These are phyloP conservation scores for Trichoderma pleuroti DNA, from an alignment of 2,329 filamentous ascomycete genomes.

Conservation along the genomic window DNA sequence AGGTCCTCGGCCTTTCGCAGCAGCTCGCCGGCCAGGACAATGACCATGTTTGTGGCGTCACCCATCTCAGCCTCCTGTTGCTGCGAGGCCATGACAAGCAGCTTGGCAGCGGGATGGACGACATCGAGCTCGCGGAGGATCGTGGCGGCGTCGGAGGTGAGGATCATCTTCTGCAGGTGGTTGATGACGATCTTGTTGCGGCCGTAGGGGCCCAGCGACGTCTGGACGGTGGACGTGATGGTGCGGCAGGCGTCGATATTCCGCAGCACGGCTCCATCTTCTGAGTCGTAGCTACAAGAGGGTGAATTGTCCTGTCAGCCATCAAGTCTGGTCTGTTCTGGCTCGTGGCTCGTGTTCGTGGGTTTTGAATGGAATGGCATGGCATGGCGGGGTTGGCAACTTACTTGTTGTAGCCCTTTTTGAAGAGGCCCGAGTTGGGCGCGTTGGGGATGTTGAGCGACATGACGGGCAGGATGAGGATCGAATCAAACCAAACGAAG, in stretches of 20 bases:
- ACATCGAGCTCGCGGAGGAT: constrained; percentile 97
- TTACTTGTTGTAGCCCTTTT: constrained; percentile 93
- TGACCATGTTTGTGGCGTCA: constrained; percentile 96
- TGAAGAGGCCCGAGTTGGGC: constrained; percentile 91
- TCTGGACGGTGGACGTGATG: constrained; percentile 94
- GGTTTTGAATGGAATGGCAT: constrained; percentile 11
- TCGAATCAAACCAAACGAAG: not conserved
- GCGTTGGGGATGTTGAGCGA: constrained; percentile 94
- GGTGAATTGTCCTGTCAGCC: constrained; percentile 30
- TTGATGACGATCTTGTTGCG: constrained; percentile 99
- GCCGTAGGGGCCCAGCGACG: constrained; percentile 92
- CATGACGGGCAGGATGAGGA: constrained; percentile 52
- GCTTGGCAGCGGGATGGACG: constrained; percentile 94
- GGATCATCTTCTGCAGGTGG: constrained; percentile 98
- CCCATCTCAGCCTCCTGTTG: constrained; percentile 99
- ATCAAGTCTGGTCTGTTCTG: not conserved
- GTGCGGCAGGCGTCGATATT: constrained; percentile 98
- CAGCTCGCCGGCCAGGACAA: constrained; percentile 90
- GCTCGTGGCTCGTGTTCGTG: not conserved
- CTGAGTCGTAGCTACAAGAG: constrained; percentile 87
- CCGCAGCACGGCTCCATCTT: constrained; percentile 96
- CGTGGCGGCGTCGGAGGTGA: constrained; percentile 95
- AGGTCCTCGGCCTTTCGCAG: constrained; percentile 96
- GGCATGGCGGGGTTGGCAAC: constrained; percentile 34
- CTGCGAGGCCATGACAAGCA: constrained; percentile 97